phyloP scores from a whole-genome alignment of 2,329 filamentous ascomycete species.

The Scytalidium lignicola region DNA sequence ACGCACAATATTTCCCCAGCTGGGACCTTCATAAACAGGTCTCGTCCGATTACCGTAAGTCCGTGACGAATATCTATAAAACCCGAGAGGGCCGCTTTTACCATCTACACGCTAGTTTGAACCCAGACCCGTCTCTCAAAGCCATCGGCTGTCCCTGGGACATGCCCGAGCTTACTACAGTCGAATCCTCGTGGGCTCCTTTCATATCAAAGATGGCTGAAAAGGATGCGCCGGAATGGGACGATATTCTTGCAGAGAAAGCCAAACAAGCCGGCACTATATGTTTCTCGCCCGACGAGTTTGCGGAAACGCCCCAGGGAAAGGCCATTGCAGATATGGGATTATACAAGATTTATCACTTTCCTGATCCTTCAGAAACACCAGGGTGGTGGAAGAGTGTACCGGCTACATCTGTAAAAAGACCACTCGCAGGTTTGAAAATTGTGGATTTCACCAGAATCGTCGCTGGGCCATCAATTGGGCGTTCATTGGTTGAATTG shows the following conservation, averaged over 20 bases:
- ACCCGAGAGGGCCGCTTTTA: slow-evolving; percentile 39
- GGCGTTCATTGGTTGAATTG: slow-evolving; percentile 33
- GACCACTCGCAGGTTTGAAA: slow-evolving; percentile 17
- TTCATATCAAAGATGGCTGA: too few relatives aligned
- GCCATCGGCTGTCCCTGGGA: slow-evolving; percentile 29
- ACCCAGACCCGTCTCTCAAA: slow-evolving; percentile 36
- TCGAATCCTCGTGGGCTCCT: too few relatives aligned
- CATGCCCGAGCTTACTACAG: slow-evolving; percentile 2
- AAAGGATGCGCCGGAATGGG: too few relatives aligned
- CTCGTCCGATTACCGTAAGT: slow-evolving; percentile 20
- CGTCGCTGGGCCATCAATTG: slow-evolving; percentile 37
- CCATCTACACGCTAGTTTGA: slow-evolving; percentile 41
- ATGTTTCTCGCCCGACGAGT: slow-evolving; percentile 1
- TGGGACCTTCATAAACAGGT: slow-evolving; percentile 15
- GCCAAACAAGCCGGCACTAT: slow-evolving; percentile 3
- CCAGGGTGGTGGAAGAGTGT: neutral
- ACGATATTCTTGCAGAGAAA: neutral
- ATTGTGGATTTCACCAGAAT: slow-evolving; percentile 35
- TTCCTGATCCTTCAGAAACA: slow-evolving; percentile 5
- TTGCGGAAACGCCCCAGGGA: neutral
- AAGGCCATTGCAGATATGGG: slow-evolving; percentile 26
- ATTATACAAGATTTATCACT: slow-evolving; percentile 31
- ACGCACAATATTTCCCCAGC: slow-evolving; percentile 13
- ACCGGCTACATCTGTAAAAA: neutral
- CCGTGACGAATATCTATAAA: slow-evolving; percentile 41